Evolutionary conservation across 345 rosid genomes (phyloP), one percentile per base, ranked within the genome.

Genomic region (Sisymbrium irio): DNA sequence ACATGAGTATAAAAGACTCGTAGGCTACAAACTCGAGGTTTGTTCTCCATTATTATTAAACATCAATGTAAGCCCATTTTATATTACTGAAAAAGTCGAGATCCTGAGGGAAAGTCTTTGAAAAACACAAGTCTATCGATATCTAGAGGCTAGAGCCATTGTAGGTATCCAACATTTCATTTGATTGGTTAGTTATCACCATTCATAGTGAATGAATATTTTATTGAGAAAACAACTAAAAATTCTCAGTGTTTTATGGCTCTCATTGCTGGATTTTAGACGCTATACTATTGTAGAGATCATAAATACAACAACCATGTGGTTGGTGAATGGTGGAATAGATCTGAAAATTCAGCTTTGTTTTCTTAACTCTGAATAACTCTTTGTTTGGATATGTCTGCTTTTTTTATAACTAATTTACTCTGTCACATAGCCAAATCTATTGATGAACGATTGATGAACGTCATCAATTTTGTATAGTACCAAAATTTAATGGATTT

Each of bases 221-320:
- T 57, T 62, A 68, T 57, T 56, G 17, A 65, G 44, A 9, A 53
- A 53, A 69, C 64, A 39, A 25, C 58, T 27, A 13, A 44, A 54
- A 62, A 27, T 40, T 64, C 28, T 40, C 6, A 20, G 19, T 58
- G 61, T 59, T 66, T 37, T 4, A 27, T 67, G 45, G 27, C 4
- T 54, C 55, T 61, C 74, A 58, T 59, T 56, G 27, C 36, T 74
- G 62, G 73, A 59, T 46, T 49, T 7, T 40, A 41, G 46, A 28
- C 11, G 53, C 49, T 68, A 17, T 53, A 4, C 36, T 12, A 56
- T 19, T 63, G 53, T 56, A 77, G 75, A 76, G 76, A 37, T 70
- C 77, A 76, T 79, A 49, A 79, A 79, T 76, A 44, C 71, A 71
- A 50, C 57, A 15, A 57, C 67, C 74, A 72, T 72, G 69, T 72